Base-by-base conservation (phyloP, 1,139 yeast species). In the Pichia sp. region DNA sequence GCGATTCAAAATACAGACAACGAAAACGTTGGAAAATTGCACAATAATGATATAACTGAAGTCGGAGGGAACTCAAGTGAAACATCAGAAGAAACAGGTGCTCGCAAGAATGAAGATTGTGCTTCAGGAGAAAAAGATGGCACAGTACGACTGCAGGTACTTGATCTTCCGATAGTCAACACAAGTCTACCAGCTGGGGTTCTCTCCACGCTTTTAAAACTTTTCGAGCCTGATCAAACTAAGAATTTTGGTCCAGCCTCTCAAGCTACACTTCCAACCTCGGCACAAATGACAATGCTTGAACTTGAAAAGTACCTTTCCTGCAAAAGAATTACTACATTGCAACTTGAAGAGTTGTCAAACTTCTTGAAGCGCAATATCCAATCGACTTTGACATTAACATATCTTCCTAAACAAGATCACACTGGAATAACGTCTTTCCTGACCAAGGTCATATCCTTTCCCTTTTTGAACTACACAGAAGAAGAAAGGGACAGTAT, bases 391-490 rank as follows among this genome's bases (percentile, higher is more conserved):
- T 15, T 57, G n/a, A 45, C 59, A 8, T 42, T 58, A 10, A 5
- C 56, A 11, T 51, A 47, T 19, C 45, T 59, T 2, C 57, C 61
- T 7, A 45, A 4, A 6, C 10, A 19, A 8, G 47, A 51, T 10
- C 59, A 62, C 13, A 62, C 60, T 8, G 74, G 72, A 2, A 59
- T 79, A 46, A 72, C 80, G 55, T 72, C 77, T 15, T 93, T 90
- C 78, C 73, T 90, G 45, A 87, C 96, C 0, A 71, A 75, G 15
- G 67, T 92, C 0, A 73, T 90, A 0, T 75, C 92, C 0, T 76
- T 78, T 8, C 80, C 80, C 1, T 74, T 87, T 42, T 57, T 58
- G 0, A 82, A 89, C 87, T 63, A 83, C 1, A 54, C 57, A 2
- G 64, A 62, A 8, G 70, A 67, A 0, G 64, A 71, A 49, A 71